Evolutionary conservation across 306 rosid species (phyloP).

Genomic region (Cucumis cinereus): DNA sequence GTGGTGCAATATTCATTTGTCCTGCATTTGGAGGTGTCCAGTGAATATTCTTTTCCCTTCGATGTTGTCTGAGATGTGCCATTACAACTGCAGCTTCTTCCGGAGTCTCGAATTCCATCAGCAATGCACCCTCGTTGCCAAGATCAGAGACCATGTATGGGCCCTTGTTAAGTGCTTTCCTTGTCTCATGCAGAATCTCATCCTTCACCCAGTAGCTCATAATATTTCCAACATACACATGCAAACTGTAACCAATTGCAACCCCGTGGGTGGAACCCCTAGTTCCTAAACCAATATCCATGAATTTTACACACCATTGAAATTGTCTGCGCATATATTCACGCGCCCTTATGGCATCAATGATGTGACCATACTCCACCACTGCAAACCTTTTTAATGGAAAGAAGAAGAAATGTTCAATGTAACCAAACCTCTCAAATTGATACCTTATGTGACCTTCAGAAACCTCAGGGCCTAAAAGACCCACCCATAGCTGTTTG

Average conservation of each 20-base stretch:
- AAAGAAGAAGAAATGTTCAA: slow-evolving; percentile 55
- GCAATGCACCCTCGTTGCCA: slow-evolving; percentile 65
- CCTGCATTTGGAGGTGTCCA: slow-evolving; percentile 40
- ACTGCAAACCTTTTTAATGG: slow-evolving; percentile 67
- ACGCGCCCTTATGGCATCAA: slow-evolving; percentile 71
- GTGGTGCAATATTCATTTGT: slow-evolving; percentile 23
- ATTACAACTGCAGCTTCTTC: slow-evolving; percentile 80
- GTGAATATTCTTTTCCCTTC: slow-evolving; percentile 52
- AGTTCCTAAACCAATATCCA: slow-evolving; percentile 85
- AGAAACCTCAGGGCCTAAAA: slow-evolving; percentile 44
- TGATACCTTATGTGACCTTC: slow-evolving; percentile 79
- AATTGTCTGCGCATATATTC: slow-evolving; percentile 53
- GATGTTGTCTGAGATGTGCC: slow-evolving; percentile 71
- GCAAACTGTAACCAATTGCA: slow-evolving; percentile 76
- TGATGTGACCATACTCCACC: slow-evolving; percentile 70
- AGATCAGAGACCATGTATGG: slow-evolving; percentile 64
- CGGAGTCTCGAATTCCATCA: slow-evolving; percentile 80
- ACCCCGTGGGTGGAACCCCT: slow-evolving; percentile 69
- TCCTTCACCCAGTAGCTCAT: slow-evolving; percentile 83
- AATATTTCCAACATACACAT: slow-evolving; percentile 62
- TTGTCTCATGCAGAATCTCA: slow-evolving; percentile 76
- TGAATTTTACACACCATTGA: slow-evolving; percentile 71
- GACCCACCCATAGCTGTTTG: slow-evolving; percentile 83
- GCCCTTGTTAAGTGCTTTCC: slow-evolving; percentile 53
- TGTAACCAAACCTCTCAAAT: slow-evolving; percentile 76